Evolutionary conservation across 306 rosid genomes (phyloP).

Genomic region (Lupinus albus): DNA sequence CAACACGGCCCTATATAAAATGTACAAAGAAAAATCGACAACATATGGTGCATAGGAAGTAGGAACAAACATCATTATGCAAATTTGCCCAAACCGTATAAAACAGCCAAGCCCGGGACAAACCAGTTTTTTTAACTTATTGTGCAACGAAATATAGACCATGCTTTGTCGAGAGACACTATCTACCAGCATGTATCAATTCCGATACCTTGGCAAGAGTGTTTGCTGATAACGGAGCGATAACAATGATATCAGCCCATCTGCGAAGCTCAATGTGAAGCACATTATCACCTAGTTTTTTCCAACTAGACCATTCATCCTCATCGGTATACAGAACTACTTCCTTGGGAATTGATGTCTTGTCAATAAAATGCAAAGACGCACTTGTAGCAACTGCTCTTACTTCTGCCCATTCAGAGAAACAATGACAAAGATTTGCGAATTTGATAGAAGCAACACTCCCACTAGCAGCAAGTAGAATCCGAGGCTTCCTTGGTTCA

Average conservation of each 20-base stretch:
- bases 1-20: neutral
- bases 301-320: slow-evolving; percentile 92
- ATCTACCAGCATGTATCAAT: slow-evolving; percentile 17
- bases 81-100: slow-evolving; percentile 6
- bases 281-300: slow-evolving; percentile 76
- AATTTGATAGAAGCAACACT: slow-evolving; percentile 95
- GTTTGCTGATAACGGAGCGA: slow-evolving; percentile 95
- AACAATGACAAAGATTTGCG: slow-evolving; percentile 82
- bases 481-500: slow-evolving; percentile 79
- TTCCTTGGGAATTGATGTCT: slow-evolving; percentile 72
- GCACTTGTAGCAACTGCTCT: slow-evolving; percentile 80
- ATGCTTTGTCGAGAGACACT: slow-evolving; percentile 15
- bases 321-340: slow-evolving; percentile 67
- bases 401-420: slow-evolving; percentile 93
- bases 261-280: slow-evolving; percentile 97
- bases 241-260: slow-evolving; percentile 96
- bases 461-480: slow-evolving; percentile 91
- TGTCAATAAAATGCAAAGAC: slow-evolving; percentile 89
- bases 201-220: slow-evolving; percentile 88
- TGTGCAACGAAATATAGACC: neutral
- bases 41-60: neutral
- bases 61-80: neutral
- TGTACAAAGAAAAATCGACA: slow-evolving; percentile 22
- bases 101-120: slow-evolving; percentile 4
- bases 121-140: neutral